Evolutionary conservation across 2,329 filamentous ascomycete species (phyloP), one percentile per base, ranked within the genome.

Genomic region (Colletotrichum tropicicola): DNA sequence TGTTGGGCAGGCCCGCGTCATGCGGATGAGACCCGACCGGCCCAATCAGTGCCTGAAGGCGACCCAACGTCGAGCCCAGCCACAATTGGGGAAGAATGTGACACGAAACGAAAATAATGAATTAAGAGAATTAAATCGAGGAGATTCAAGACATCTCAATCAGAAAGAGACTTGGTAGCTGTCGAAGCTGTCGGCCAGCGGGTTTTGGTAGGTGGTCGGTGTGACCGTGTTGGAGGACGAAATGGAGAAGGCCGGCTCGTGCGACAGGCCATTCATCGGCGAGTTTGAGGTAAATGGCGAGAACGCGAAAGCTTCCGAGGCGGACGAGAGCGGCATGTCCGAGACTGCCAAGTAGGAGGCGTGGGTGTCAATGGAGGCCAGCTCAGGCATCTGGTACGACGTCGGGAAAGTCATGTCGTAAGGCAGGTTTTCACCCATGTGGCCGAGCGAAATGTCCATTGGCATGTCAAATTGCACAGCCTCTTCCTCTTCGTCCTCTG

Each of bases 401-500:
- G 25, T 35, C 25, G 44, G 25, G 10, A 59, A 58, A 25, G 41
- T 41, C 45, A 66, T 64, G 52, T 66, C 63, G 45, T 52, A 63
- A 8, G 44, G 9, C 59, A 63, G 57, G 39, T 62, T 63, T 25
- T 63, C 63, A 32, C 63, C 63, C 59, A 66, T 66, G 52, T 64
- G 52, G 21, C 52, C 63, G 12, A 66, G 47, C n/a, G 63, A 66
- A 21, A 66, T 28, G 32, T 66, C 59, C 27, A 59, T 54, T 17
- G 61, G 25, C 47, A 65, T 55, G 23, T 54, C 51, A 15, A 59
- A 47, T 12, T 63, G 51, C 32, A 47, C 35, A 21, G 53, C 37
- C 19, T 66, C 49, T 13, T 64, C 70, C 8, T 72, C 70, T 1
- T 73, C 70, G 4, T 75, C 73, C 6, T 76, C 75, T n/a, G 23